Conservation (phyloP, 2,329 filamentous ascomycete genomes). For the Curvularia sp. region DNA sequence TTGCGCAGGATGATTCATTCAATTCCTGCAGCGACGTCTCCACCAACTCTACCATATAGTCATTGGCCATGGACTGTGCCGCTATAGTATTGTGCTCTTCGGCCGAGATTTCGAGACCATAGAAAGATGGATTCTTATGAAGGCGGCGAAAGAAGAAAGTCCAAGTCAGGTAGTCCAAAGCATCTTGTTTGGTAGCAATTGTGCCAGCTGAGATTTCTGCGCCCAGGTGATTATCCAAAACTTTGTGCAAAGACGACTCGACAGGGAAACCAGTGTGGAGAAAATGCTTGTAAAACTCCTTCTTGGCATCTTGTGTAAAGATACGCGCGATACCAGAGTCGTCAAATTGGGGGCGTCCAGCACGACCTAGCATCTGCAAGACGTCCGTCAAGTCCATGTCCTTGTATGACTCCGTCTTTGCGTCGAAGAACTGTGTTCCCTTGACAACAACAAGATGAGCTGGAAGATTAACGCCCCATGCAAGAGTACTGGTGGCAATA, state of each 20-base stretch:
- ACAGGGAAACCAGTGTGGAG: constrained; percentile 97
- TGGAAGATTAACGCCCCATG: constrained; percentile 97
- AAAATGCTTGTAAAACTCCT: constrained; percentile 99
- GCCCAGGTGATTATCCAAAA: constrained; percentile 94
- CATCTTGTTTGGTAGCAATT: constrained; percentile 92
- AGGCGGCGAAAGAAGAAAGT: constrained; percentile 98
- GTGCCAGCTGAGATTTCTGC: constrained; percentile 95
- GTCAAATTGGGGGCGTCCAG: constrained; percentile 95
- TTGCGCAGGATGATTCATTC: constrained; percentile 81
- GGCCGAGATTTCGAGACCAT: constrained; percentile 89
- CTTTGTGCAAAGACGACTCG: constrained; percentile 93
- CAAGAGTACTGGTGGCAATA: constrained; percentile 92
- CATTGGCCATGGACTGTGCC: constrained; percentile 86
- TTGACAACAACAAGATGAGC: constrained; percentile 98
- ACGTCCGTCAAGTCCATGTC: constrained; percentile 99
- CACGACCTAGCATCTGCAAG: constrained; percentile 95
- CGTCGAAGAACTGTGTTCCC: constrained; percentile 97
- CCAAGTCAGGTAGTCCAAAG: constrained; percentile 97
- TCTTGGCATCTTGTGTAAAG: constrained; percentile 96
- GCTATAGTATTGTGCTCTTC: constrained; percentile 89
- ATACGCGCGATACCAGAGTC: constrained; percentile 94
- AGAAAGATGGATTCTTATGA: constrained; percentile 98
- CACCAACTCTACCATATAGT: constrained; percentile 93
- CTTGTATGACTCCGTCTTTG: constrained; percentile 95
- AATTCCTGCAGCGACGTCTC: constrained; percentile 84